Evolutionary conservation across 1,139 yeast species (phyloP).

Genomic region (Suhomyces kunorum): DNA sequence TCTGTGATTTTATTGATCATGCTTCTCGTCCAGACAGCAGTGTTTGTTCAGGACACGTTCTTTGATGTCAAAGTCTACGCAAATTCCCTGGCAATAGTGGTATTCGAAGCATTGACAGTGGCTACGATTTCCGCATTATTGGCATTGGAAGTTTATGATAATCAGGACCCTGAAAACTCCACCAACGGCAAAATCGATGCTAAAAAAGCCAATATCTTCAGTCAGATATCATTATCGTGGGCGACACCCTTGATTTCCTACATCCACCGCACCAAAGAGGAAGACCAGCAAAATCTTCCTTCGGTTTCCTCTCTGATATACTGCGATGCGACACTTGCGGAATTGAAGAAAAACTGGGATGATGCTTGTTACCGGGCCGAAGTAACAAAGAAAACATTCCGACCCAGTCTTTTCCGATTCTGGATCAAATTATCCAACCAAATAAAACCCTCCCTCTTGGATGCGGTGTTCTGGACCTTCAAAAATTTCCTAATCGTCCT

Average conservation of each 20-base stretch:
- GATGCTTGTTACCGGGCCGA: constrained; percentile 3
- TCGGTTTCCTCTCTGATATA: constrained; percentile 8
- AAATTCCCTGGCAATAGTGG: constrained; percentile 2
- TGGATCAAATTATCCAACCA: constrained; percentile 9
- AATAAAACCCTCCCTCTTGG: constrained; percentile 22
- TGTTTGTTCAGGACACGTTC: constrained; percentile 19
- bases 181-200: constrained; percentile 17
- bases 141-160: constrained; percentile 19
- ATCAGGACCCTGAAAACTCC: constrained; percentile 21
- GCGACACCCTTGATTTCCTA: constrained; percentile 26
- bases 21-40: constrained; percentile 10
- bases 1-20: no score
- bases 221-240: constrained; percentile 28
- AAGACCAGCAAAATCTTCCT: constrained; percentile 26
- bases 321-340: constrained; percentile 12
- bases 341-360: constrained; percentile 14
- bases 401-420: constrained; percentile 4
- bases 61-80: constrained; percentile 20
- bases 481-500: constrained; percentile 13
- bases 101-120: constrained; percentile 15
- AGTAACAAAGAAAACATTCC: constrained; percentile 4
- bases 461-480: constrained; percentile 18
- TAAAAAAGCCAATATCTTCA: constrained; percentile 19
- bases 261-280: constrained; percentile 24
- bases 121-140: constrained; percentile 15